Evolutionary conservation across 1,139 yeast species (phyloP), one percentile per base, ranked within the genome.

Genomic region (Candida freyschussii): DNA sequence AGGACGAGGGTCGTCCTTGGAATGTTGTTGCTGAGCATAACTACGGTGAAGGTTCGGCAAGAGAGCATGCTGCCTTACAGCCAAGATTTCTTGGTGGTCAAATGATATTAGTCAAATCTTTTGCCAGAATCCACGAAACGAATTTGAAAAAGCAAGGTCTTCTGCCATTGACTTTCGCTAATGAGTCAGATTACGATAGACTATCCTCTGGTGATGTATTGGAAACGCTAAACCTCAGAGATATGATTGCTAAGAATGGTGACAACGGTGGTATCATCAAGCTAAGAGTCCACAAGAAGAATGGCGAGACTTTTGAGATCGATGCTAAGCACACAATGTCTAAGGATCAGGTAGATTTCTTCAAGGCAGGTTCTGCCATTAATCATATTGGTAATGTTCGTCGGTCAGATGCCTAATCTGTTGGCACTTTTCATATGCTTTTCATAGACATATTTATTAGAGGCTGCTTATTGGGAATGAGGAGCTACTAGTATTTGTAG

Each of bases 1-100:
- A 89, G 62, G 67, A 75, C 28, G 93, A 85, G 44, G 51, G 62
- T 7, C 74, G 85, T 50, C 93, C 95, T 13, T 91, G 98, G 98
- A 72, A 78, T 45, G 96, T 91, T 30, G 82, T 91, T 44, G 98
- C 96, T 32, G 98, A 89, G 57, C 96, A 91, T 58, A 91, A 91
- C 65, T 91, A 89, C 53, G 98, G 98, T 62, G 98, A 91, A 68
- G 98, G 98, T 45, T 86, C 96, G 36, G 96, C 98, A 16, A 83
- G 98, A 71, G 98, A 91, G 60, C 98, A 91, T 56, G 98, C 98
- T 34, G 98, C 98, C 6, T 68, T 91, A 54, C 85, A 93, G 25
- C 98, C 98, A 42, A 73, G 94, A 60, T 91, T 83, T 67, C 69
- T 91, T 34, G 96, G 96, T 43, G 98, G 97, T 40, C 66, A 81